A percentile compares a stretch with the other conserved stretches of the same genome.
These are phyloP conservation scores for Cyberlindnera euphorbiiphila DNA, from an alignment of 805 yeast genomes.

Conservation along the genomic window DNA sequence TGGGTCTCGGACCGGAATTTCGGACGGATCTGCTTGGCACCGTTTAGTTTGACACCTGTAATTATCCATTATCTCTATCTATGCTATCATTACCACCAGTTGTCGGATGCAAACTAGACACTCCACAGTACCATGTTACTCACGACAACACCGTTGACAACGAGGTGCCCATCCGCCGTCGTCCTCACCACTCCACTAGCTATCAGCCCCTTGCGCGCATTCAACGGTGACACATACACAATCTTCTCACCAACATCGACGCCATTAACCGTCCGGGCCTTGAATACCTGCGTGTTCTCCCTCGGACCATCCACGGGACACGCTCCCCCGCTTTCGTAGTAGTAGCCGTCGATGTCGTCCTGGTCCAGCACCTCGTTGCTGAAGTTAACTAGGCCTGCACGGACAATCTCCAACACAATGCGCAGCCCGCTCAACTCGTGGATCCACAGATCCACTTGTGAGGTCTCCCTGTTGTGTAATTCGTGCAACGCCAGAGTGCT, in stretches of 20 bases:
- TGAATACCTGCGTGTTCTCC: slow-evolving; percentile 18
- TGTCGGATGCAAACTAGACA: too few species aligned
- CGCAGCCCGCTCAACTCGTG: slow-evolving; percentile 38
- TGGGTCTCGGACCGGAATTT: too few species aligned
- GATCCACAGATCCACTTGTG: slow-evolving; percentile 17
- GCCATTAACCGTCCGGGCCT: slow-evolving; percentile 23
- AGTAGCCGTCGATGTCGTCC: slow-evolving; percentile 1
- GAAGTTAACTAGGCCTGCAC: slow-evolving; percentile 38
- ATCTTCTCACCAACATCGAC: slow-evolving; percentile 11
- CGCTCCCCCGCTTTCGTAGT: slow-evolving; percentile 9
- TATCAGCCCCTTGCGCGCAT: background rate
- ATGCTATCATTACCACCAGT: too few species aligned
- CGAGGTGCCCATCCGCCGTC: slow-evolving; percentile 5
- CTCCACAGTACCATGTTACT: slow-evolving; percentile 13
- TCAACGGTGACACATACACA: slow-evolving; percentile 13
- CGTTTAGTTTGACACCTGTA: too few species aligned
- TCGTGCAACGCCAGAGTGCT: too few species aligned
- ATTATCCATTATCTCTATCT: too few species aligned
- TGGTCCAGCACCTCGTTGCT: slow-evolving; percentile 26
- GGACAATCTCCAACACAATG: slow-evolving; percentile 39
- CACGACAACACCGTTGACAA: slow-evolving; percentile 12
- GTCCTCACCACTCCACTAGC: slow-evolving; percentile 7
- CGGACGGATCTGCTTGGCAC: too few species aligned
- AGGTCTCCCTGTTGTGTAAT: too few species aligned
- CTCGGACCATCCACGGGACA: slow-evolving; percentile 13